Base-by-base conservation (phyloP, 106 monocot species). In the Phalaenopsis aphrodite region DNA sequence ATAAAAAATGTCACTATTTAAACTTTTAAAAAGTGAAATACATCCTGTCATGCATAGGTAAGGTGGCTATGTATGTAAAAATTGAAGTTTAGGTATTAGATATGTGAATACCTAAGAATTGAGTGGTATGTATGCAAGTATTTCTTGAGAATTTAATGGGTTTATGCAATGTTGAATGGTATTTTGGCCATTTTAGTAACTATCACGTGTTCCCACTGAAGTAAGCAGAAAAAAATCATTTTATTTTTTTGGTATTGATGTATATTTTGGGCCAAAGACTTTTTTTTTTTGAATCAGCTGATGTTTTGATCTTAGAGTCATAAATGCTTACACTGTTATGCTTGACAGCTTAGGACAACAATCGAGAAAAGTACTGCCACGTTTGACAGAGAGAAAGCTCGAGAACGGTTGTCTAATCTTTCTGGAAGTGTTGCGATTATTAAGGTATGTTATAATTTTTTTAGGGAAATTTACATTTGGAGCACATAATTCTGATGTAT, bases 381-480 rank as follows among this genome's bases (percentile, higher is more conserved):
- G 84, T 96, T 96, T 86, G 96, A 96, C 83, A 96, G 91, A 84
- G 96, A 96, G 80, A 96, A 96, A 87, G 93, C 91, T 75, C 87
- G 91, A 82, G 96, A 93, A 83, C 65, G 96, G 71, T 81, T 96
- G 52, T 91, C 96, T 48, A 96, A 90, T 82, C 86, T 96, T 71
- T 93, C 96, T 75, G 93, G 96, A 76, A 93, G 96, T 57, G 87
- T 96, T 56, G 96, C 96, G 61, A 84, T 96, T 46, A 84, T 96
- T 19, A 91, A 96, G 96, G 96, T 96, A 85, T 78, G 58, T 72
- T 79, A 55, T 73, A 3, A 30, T 30, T 30, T 30, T 30, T 30
- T 30, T 30, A 30, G 30, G 30, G 30, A 30, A 30, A 30, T 30
- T 30, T 30, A 30, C 30, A 30, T 30, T 0, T 0, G 30, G 30